A percentile compares a stretch with the other conserved stretches of the same genome.
Conservation (phyloP, 768 basidiomycete species). For the Trametes cinnabarina region DNA sequence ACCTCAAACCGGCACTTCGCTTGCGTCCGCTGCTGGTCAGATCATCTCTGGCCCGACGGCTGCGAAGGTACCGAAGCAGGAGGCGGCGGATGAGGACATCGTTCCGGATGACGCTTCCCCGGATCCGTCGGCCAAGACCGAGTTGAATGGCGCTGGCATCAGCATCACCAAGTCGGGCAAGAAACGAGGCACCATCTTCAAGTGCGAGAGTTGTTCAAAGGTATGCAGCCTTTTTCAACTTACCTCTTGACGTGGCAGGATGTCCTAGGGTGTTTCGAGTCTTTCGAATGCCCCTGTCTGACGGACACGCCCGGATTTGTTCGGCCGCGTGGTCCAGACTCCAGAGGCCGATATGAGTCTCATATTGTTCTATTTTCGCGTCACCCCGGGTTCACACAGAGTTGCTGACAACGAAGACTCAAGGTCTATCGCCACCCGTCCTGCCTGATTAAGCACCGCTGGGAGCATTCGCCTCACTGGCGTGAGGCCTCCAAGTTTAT, state of each 20-base stretch:
- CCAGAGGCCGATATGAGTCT: background rate
- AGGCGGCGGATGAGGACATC: conserved; percentile 15
- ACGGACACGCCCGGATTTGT: background rate
- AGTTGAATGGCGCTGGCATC: conserved; percentile 27
- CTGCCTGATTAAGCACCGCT: conserved; percentile 95
- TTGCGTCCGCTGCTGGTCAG: conserved; percentile 22
- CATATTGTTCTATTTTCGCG: no score
- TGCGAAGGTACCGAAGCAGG: conserved; percentile 20
- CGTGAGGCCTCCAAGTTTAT: conserved; percentile 87
- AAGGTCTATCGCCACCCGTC: conserved; percentile 90
- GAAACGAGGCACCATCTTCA: conserved; percentile 84
- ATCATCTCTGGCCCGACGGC: conserved; percentile 15
- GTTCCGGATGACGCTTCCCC: conserved; percentile 14
- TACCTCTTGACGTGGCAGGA: background rate
- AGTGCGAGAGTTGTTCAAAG: conserved; percentile 95
- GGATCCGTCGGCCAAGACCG: conserved; percentile 16
- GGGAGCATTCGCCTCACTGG: conserved; percentile 98
- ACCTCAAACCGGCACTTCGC: conserved; percentile 23
- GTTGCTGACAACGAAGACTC: background rate
- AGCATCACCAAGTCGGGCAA: conserved; percentile 43
- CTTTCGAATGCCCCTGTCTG: background rate
- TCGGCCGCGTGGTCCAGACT: background rate
- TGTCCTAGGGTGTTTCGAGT: background rate
- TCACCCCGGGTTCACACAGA: background rate
- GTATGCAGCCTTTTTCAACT: conserved; percentile 29